These are phyloP conservation scores for Herpetomonas muscarum DNA, from an alignment of 208 protist genomes.

Conservation along the genomic window DNA sequence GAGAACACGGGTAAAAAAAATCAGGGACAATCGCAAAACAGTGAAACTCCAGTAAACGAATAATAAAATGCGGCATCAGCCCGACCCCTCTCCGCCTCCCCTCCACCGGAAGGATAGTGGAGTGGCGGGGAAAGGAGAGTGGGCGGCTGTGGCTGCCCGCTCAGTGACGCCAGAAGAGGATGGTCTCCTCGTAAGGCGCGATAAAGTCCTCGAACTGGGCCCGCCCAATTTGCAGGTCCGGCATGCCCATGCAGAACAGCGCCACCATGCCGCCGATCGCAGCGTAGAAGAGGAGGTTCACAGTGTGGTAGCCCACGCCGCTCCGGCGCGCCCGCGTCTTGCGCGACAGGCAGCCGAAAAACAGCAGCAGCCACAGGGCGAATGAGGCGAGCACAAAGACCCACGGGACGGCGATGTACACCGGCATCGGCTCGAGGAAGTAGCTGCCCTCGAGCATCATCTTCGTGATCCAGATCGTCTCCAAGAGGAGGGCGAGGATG, in stretches of 20 bases:
- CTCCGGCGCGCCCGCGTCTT: slow-evolving; percentile 28
- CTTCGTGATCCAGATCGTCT: slow-evolving; percentile 74
- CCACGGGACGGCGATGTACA: slow-evolving; percentile 70
- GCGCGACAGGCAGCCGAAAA: slow-evolving; percentile 59
- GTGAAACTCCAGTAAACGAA: too few relatives aligned
- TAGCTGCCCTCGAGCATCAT: slow-evolving; percentile 69
- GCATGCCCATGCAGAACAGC: slow-evolving; percentile 75
- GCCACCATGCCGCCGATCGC: slow-evolving; percentile 38
- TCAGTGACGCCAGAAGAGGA: slow-evolving; percentile 75
- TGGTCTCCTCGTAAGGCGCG: slow-evolving; percentile 41
- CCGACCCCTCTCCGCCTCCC: too few relatives aligned
- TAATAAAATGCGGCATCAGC: too few relatives aligned
- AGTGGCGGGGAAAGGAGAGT: too few relatives aligned
- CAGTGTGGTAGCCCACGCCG: slow-evolving; percentile 16
- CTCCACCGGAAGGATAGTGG: too few relatives aligned
- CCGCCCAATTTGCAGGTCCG: slow-evolving; percentile 75
- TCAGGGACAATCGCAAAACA: too few relatives aligned
- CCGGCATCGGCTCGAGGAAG: slow-evolving; percentile 70
- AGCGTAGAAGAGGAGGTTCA: slow-evolving; percentile 67
- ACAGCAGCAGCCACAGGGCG: slow-evolving; percentile 59
- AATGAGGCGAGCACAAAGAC: slow-evolving; percentile 46
- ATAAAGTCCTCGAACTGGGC: slow-evolving; percentile 46
- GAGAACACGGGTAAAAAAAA: too few relatives aligned
- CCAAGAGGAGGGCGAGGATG: slow-evolving; percentile 61
- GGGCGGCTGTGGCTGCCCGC: too few relatives aligned